Conservation (phyloP, 441 rosid genomes). For the Sinapis alba region DNA sequence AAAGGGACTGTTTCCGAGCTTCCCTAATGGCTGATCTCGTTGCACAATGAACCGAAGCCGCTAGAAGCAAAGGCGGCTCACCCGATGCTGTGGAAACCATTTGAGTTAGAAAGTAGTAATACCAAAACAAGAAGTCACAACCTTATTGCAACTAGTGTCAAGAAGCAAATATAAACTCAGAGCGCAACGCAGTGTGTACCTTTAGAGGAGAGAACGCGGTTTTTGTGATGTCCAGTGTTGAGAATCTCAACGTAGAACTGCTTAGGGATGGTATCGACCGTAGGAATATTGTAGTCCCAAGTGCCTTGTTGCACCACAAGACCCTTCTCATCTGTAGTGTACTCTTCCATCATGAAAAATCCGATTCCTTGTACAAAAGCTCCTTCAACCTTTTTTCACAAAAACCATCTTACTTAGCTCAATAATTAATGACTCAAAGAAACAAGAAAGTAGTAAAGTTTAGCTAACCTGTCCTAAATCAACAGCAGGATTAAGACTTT, state of each 20-base stretch:
- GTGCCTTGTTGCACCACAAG: conserved; percentile 60
- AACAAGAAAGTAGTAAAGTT: not conserved
- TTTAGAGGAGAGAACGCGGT: conserved; percentile 84
- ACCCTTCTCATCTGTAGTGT: conserved; percentile 66
- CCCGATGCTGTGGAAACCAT: conserved; percentile 60
- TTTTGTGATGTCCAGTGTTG: conserved; percentile 65
- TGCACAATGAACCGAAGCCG: conserved; percentile 84
- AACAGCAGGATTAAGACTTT: conserved; percentile 91
- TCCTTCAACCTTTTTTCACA: conserved; percentile 71
- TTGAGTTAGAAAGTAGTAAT: not conserved
- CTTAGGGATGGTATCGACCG: conserved; percentile 77
- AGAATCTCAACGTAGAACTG: conserved; percentile 68
- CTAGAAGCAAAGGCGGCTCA: conserved; percentile 78
- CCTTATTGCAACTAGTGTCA: not conserved
- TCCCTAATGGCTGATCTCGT: conserved; percentile 69
- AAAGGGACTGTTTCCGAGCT: conserved; percentile 59
- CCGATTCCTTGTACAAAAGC: conserved; percentile 92
- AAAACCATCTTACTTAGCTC: not conserved
- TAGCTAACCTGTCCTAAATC: conserved; percentile 92
- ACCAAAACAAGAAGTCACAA: not conserved
- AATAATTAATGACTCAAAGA: not conserved
- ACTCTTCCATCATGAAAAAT: conserved; percentile 79
- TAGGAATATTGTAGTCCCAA: conserved; percentile 86
- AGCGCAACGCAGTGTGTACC: conserved; percentile 47
- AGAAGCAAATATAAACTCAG: not conserved